Percentiles rank a stretch among this genome's conserved stretches.
phyloP scores from a whole-genome alignment of 106 monocot species.

The Posidonia australis region DNA sequence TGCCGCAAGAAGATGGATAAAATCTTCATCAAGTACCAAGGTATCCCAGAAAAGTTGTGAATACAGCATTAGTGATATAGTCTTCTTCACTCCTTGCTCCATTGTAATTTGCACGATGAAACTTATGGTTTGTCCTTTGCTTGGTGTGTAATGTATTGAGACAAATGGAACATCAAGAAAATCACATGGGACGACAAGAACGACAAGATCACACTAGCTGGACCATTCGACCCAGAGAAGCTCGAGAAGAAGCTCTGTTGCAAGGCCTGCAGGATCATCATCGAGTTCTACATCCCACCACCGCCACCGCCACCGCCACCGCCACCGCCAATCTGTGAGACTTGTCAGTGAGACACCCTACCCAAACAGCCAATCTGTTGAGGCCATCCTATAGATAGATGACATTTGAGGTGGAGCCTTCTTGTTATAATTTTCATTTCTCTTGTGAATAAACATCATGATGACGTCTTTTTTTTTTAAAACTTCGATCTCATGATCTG shows the following conservation, averaged over 20 bases:
- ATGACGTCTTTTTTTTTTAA: no score
- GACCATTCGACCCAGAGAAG: constrained; percentile 9
- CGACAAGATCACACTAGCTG: constrained; percentile 6
- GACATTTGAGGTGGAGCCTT: no score
- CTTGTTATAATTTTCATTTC: no score
- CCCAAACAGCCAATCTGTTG: no score
- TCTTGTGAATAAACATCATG: no score
- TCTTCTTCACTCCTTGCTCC: neutral
- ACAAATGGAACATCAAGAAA: constrained; percentile 8
- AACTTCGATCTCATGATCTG: no score
- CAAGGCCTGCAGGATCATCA: constrained; percentile 17
- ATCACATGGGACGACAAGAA: constrained; percentile 11
- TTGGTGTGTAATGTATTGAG: neutral
- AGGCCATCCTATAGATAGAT: no score
- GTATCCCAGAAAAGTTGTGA: neutral
- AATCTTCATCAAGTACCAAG: constrained; percentile 10
- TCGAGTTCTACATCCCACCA: constrained; percentile 1
- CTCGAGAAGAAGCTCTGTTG: constrained; percentile 4
- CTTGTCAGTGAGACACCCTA: neutral
- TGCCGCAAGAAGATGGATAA: constrained; percentile 16
- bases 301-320: neutral
- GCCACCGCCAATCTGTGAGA: neutral
- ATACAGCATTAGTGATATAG: neutral
- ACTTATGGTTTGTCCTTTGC: no score
- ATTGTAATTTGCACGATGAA: neutral